Evolutionary conservation across 2,329 filamentous ascomycete species (phyloP).

Genomic region (Fonsecaea nubica): DNA sequence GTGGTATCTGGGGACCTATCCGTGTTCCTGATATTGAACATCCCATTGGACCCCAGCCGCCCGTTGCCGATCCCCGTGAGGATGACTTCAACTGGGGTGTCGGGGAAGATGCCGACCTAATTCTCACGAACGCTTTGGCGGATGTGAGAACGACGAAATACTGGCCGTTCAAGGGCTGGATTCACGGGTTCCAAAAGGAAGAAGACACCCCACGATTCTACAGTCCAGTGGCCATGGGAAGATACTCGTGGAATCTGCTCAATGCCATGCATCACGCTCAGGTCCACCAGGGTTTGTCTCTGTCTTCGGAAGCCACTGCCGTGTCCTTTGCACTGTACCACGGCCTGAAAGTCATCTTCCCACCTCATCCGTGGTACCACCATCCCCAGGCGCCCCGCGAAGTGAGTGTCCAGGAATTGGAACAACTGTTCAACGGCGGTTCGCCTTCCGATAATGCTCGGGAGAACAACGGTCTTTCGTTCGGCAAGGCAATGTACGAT

Average conservation of each 20-base stretch:
- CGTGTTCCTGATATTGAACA: constrained; percentile 37
- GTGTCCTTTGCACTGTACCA: constrained; percentile 73
- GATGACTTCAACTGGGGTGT: constrained; percentile 38
- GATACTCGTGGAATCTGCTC: constrained; percentile 67
- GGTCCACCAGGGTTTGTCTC: constrained; percentile 65
- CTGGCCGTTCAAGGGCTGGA: constrained; percentile 73
- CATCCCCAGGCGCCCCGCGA: constrained; percentile 69
- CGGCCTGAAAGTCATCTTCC: constrained; percentile 76
- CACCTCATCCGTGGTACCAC: constrained; percentile 54
- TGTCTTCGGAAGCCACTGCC: constrained; percentile 78
- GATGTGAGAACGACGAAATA: constrained; percentile 69
- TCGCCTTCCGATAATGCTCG: constrained; percentile 38
- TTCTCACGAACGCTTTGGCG: constrained; percentile 77
- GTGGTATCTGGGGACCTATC: constrained; percentile 42
- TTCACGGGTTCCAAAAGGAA: constrained; percentile 67
- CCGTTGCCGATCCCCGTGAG: constrained; percentile 31
- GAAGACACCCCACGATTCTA: constrained; percentile 64
- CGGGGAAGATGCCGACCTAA: constrained; percentile 72
- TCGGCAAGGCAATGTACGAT: constrained; percentile 86
- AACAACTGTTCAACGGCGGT: constrained; percentile 79
- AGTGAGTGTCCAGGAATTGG: constrained; percentile 81
- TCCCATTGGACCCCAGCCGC: constrained; percentile 41
- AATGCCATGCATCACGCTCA: constrained; percentile 25
- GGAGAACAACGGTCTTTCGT: constrained; percentile 71
- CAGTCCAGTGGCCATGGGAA: constrained; percentile 73